Evolutionary conservation across 345 rosid species (phyloP).

Genomic region (Dovyalis caffra): DNA sequence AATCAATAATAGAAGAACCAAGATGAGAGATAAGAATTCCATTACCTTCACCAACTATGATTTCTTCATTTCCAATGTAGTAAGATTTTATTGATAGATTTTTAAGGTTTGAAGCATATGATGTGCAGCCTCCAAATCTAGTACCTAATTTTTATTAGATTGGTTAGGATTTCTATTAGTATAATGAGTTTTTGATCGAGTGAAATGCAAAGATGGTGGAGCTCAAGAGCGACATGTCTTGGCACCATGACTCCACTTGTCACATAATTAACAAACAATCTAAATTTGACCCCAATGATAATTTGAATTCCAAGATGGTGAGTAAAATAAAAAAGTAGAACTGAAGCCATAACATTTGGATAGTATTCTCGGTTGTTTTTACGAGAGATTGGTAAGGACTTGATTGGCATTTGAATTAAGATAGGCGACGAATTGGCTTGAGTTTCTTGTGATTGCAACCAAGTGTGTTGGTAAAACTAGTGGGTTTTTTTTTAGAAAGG

Average conservation of each 20-base stretch:
- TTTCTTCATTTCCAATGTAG: background rate
- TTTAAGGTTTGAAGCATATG: background rate
- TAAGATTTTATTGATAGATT: background rate
- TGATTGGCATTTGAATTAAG: no score
- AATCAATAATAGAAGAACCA: no score
- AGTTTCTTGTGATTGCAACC: no score
- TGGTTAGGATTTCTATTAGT: no score
- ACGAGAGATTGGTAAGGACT: no score
- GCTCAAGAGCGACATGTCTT: background rate
- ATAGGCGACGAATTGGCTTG: no score
- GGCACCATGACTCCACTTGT: background rate
- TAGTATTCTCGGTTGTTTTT: no score
- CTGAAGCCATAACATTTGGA: no score
- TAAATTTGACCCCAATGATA: background rate
- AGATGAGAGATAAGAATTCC: background rate
- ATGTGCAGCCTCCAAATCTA: background rate
- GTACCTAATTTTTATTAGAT: no score
- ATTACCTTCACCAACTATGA: background rate
- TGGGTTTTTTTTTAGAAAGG: no score
- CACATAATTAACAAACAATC: conserved; percentile 6
- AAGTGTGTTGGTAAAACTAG: no score
- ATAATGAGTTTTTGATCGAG: no score
- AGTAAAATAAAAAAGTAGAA: background rate
- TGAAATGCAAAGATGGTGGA: background rate
- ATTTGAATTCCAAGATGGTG: background rate